Base-by-base conservation (phyloP, 2,329 filamentous ascomycete genomes). In the Botrytis cinerea region DNA sequence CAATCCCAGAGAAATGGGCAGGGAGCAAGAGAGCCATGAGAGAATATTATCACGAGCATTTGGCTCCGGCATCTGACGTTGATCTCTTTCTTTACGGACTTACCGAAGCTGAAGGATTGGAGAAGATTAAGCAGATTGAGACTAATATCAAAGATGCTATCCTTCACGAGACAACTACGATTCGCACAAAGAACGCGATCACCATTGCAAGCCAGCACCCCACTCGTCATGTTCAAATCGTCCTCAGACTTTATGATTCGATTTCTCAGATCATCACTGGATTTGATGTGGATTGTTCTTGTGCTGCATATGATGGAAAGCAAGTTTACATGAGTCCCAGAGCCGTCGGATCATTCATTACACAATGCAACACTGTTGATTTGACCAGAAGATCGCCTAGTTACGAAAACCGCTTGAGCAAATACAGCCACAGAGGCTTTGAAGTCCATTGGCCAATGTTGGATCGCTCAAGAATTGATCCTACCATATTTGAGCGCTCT, bases 81-180 rank as follows among this genome's bases (percentile, higher is more conserved):
- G 94, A 97, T 80, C 86, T 97, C 3, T 97, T 97, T 80, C 83
- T 97, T 45, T 95, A 96, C 78, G 93, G 91, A 0, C 85, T 97
- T 75, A 90, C 86, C 14, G 92, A 96, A 78, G 89, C 94, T 66
- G 85, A 95, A 80, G 93, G 92, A 0, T 84, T 94, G 28, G 90
- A 94, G 79, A 96, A 97, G 84, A 96, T 97, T 82, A 91, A 92
- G 80, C 85, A 93, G 76, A 95, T 97, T 74, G 94, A 97, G 81
- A 83, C 85, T 35, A 87, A 85, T n/a, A 87, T 97, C 77, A 89
- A 89, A 62, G 92, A 96, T 82, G 90, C 92, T 5, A 91, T 97
- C 71, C 85, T 97, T 35, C 88, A 90, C n/a, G 93, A 97, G 82
- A 93, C 92, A 0, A 95, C 93, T 0, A 93, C 93, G 0, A 89